Evolutionary conservation across 331 rosid species (phyloP).

Genomic region (Quercus phellos): DNA sequence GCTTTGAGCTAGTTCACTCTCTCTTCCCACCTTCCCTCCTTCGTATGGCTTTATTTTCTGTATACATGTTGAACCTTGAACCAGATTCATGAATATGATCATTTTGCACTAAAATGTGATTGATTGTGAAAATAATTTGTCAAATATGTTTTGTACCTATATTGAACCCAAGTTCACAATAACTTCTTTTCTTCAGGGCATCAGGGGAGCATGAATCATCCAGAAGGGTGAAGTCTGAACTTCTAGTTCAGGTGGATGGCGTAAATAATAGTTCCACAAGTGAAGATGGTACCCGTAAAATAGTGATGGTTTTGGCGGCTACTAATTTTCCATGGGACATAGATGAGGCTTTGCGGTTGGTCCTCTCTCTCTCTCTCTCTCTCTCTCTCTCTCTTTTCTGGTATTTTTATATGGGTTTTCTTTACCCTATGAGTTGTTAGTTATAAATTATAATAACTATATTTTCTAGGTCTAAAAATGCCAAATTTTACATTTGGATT

Average conservation of each 20-base stretch:
- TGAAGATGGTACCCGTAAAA: conserved; percentile 88
- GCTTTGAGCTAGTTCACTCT: neutral
- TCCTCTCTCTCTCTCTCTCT: conserved; percentile 4
- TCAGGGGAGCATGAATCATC: conserved; percentile 99
- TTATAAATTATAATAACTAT: conserved; percentile 5
- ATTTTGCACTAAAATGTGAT: neutral
- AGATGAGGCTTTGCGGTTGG: conserved; percentile 87
- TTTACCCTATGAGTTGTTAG: neutral
- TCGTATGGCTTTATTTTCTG: neutral
- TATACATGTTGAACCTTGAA: neutral
- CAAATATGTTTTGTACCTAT: neutral
- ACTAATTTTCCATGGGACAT: conserved; percentile 99
- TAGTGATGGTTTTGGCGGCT: conserved; percentile 97
- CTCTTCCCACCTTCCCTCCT: neutral
- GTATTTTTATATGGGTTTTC: neutral
- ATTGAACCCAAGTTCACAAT: conserved; percentile 19
- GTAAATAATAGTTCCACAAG: conserved; percentile 70
- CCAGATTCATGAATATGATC: neutral
- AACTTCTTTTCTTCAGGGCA: conserved; percentile 53
- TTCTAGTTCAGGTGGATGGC: conserved; percentile 96
- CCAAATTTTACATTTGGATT: neutral
- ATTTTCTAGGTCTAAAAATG: neutral
- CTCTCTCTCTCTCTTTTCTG: neutral
- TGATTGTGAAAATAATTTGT: neutral
- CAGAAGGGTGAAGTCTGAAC: conserved; percentile 95